phyloP scores from a whole-genome alignment of 2,329 filamentous ascomycete species.

The Scedosporium dehoogii region DNA sequence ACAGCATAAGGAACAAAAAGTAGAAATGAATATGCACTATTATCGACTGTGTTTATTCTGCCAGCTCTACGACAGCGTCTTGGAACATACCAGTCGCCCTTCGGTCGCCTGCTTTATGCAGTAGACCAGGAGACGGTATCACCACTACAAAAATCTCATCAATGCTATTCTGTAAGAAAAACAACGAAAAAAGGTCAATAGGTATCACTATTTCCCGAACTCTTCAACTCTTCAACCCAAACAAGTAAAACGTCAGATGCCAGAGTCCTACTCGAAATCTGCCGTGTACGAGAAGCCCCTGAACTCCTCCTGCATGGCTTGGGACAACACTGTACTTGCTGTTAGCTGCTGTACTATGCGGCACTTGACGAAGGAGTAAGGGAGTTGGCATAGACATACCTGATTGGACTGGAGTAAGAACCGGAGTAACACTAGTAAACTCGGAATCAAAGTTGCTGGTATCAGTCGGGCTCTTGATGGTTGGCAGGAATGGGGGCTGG shows the following conservation, averaged over 20 bases:
- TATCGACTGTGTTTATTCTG: neutral
- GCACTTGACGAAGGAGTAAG: neutral
- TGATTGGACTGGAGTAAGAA: slow-evolving; percentile 92
- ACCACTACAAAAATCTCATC: neutral
- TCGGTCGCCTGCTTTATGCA: neutral
- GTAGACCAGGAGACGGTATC: neutral
- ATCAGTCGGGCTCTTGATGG: slow-evolving; percentile 85
- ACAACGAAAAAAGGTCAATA: neutral
- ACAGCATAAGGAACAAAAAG: neutral
- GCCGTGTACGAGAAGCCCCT: slow-evolving; percentile 95
- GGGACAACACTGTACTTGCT: slow-evolving; percentile 64
- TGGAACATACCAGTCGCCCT: neutral
- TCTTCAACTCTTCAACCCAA: neutral
- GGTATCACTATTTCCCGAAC: neutral
- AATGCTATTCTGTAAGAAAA: neutral
- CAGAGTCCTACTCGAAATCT: slow-evolving; percentile 59
- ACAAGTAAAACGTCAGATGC: neutral
- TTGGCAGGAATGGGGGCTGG: slow-evolving; percentile 77
- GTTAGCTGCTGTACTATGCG: neutral
- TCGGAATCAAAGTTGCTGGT: slow-evolving; percentile 99
- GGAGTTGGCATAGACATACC: slow-evolving; percentile 51
- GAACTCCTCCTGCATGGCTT: slow-evolving; percentile 99
- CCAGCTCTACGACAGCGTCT: neutral
- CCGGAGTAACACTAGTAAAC: slow-evolving; percentile 96
- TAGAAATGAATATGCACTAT: too few relatives aligned